Evolutionary conservation across 441 rosid species (phyloP).

Genomic region (Pelargonium citronellum): DNA sequence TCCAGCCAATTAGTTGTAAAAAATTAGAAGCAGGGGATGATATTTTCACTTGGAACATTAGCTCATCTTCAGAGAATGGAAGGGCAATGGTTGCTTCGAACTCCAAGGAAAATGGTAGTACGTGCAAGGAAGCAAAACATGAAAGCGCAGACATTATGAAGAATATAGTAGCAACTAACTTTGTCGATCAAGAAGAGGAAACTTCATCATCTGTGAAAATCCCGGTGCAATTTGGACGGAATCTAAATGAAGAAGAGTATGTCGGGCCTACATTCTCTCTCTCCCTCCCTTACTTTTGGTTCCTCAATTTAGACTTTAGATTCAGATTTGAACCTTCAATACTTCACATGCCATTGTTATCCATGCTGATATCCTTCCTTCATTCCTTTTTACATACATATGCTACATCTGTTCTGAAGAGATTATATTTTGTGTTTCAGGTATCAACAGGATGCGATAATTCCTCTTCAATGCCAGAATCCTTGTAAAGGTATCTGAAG

Average conservation of each 20-base stretch:
- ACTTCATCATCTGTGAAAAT: slow-evolving; percentile 37
- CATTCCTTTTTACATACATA: neutral
- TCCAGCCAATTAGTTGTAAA: slow-evolving; percentile 20
- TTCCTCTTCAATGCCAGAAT: slow-evolving; percentile 19
- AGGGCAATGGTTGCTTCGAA: slow-evolving; percentile 21
- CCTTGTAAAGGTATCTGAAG: slow-evolving; percentile 24
- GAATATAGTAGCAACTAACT: slow-evolving; percentile 16
- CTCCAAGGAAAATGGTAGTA: slow-evolving; percentile 20
- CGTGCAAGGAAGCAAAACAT: slow-evolving; percentile 27
- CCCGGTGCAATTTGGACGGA: slow-evolving; percentile 27
- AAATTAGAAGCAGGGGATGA: slow-evolving; percentile 24
- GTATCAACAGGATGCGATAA: slow-evolving; percentile 19
- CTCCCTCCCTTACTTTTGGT: too few relatives aligned
- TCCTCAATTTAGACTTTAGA: neutral
- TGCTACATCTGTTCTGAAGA: neutral
- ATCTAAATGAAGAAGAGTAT: slow-evolving; percentile 34
- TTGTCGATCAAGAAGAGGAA: slow-evolving; percentile 28
- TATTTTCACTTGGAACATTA: slow-evolving; percentile 9
- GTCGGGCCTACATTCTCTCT: slow-evolving; percentile 16
- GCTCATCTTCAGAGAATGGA: slow-evolving; percentile 24
- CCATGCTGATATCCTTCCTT: too few relatives aligned
- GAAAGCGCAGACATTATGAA: slow-evolving; percentile 8
- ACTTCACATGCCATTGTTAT: neutral
- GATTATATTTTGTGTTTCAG: slow-evolving; percentile 16
- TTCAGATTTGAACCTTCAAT: neutral